phyloP scores from a whole-genome alignment of 2,329 filamentous ascomycete species.

The Dryadomyces sulphureus region DNA sequence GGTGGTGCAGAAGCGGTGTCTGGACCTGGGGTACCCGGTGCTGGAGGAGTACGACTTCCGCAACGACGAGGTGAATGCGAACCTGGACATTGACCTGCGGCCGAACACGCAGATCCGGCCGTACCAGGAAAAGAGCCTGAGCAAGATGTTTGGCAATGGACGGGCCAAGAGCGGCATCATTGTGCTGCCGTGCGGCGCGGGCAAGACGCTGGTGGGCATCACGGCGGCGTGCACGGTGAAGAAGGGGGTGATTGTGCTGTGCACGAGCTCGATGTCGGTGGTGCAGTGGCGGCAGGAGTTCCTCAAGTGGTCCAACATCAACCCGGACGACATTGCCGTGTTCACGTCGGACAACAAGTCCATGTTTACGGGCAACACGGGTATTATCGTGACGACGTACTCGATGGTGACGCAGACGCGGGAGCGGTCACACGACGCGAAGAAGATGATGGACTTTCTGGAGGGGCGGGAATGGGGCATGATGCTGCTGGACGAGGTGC shows the following conservation, averaged over 20 bases:
- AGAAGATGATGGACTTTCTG: conserved; percentile 96
- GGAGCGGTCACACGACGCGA: conserved; percentile 76
- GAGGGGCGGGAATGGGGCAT: conserved; percentile 85
- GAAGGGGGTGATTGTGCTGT: conserved; percentile 88
- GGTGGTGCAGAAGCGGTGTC: conserved; percentile 75
- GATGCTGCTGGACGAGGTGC: conserved; percentile 94
- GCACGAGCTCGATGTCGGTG: conserved; percentile 95
- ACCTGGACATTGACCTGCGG: conserved; percentile 82
- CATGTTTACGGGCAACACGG: conserved; percentile 72
- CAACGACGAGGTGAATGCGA: conserved; percentile 78
- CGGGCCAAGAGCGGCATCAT: conserved; percentile 96
- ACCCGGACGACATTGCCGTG: conserved; percentile 81
- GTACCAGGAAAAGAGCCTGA: conserved; percentile 94
- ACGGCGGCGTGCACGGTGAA: conserved; percentile 96
- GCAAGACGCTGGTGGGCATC: conserved; percentile 96
- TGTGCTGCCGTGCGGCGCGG: conserved; percentile 87
- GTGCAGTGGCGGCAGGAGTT: conserved; percentile 96
- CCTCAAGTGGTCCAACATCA: conserved; percentile 92
- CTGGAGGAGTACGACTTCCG: conserved; percentile 96
- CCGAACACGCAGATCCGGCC: conserved; percentile 81
- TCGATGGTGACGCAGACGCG: conserved; percentile 95
- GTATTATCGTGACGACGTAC: conserved; percentile 95
- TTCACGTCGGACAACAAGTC: conserved; percentile 90
- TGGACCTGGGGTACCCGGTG: conserved; percentile 73
- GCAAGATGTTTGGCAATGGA: conserved; percentile 99